Conservation (phyloP, 257 asterid species). For the Leonotis leonurus region DNA sequence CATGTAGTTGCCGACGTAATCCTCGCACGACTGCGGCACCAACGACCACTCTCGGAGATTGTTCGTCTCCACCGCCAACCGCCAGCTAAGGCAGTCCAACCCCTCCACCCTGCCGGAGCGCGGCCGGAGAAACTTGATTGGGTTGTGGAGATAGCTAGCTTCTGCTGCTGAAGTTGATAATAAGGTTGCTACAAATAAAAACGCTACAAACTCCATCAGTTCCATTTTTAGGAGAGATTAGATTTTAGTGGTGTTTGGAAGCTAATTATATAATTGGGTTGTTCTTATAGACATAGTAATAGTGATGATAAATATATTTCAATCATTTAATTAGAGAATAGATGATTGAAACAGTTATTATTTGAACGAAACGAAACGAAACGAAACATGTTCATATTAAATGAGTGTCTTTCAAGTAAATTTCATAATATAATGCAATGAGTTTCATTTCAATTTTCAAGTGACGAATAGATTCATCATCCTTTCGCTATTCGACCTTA, state of each 20-base stretch:
- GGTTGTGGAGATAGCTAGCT: neutral
- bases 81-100: slow-evolving; percentile 69
- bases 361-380: no score
- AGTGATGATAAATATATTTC: no score
- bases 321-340: no score
- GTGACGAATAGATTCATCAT: no score
- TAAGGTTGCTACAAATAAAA: slow-evolving; percentile 6
- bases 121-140: slow-evolving; percentile 41
- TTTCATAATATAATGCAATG: no score
- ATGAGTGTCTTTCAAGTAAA: no score
- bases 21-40: slow-evolving; percentile 46
- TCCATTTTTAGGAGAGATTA: neutral
- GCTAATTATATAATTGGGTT: neutral
- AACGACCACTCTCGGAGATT: slow-evolving; percentile 35
- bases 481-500: no score
- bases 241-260: neutral
- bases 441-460: no score
- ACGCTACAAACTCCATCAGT: neutral
- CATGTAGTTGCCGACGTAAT: slow-evolving; percentile 60
- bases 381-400: no score
- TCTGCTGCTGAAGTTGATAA: neutral
- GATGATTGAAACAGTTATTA: no score
- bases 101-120: slow-evolving; percentile 26
- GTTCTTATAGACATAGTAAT: no score
- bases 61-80: slow-evolving; percentile 61